Base-by-base conservation (phyloP, 352 stramenopile species). In the Globisporangium spiculum region DNA sequence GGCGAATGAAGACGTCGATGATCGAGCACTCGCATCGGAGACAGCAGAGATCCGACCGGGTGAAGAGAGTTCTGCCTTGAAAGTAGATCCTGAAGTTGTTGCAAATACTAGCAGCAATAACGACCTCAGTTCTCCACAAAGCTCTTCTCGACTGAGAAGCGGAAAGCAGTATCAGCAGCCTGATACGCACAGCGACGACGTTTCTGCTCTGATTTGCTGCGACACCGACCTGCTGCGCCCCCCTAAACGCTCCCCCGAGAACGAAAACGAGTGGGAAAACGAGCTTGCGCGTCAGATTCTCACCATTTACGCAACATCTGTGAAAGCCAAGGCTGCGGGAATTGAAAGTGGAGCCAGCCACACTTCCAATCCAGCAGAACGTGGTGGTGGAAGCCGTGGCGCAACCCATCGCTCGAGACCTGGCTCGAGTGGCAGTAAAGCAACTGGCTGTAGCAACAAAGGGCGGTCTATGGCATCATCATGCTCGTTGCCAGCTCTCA, bases 251-350 rank as follows among this genome's bases (percentile, higher is more conserved):
- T 65, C 73, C 24, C 83, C 81, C 41, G 77, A 86, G 38, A 90
- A 89, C 22, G 83, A 91, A 30, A 75, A 84, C n/a, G 81, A 89
- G 63, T 97, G 91, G 91, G 91, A 97, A 67, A 97, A 97, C 62
- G 88, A 97, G 65, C 75, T 97, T 22, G 91, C 91, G 2, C 86
- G 88, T 5, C 89, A 97, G 62, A 97, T 97, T 60, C 69, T 97
- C 34, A 93, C 80, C 3, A 87, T 97, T 44, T 97, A 97, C 63
- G 78, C 83, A 14, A 90, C 88, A 12, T 92, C 83, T 0, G 73
- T 93, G 48, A 87, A 89, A 53, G 73, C 81, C 0, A 92, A 93
- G 69, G 78, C 74, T 63, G 53, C 41, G 20, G 55, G 65, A 2
- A 48, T 69, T 34, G 48, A 27, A 48, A 65, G 53, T 53, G 30